Evolutionary conservation across 176 grass and related monocot genomes (phyloP).

Genomic region (Aegilops tauschii): DNA sequence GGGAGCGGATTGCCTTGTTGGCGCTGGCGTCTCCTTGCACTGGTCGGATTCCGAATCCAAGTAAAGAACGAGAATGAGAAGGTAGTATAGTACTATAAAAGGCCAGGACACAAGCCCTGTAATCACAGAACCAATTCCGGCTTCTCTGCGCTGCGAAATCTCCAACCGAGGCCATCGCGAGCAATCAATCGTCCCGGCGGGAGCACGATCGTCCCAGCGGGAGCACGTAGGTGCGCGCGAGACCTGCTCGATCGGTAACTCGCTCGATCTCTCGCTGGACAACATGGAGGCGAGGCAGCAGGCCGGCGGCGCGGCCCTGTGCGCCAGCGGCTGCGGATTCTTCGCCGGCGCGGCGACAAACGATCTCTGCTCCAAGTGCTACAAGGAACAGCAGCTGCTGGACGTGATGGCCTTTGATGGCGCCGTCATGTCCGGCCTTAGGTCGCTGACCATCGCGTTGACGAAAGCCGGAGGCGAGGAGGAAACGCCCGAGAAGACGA

Average conservation of each 20-base stretch:
- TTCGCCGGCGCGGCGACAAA: background rate
- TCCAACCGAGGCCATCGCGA: background rate
- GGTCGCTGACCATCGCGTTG: background rate
- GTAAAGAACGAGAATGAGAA: background rate
- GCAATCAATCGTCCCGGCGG: background rate
- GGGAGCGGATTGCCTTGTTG: background rate
- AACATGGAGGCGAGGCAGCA: background rate
- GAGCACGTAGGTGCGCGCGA: background rate
- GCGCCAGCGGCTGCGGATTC: conserved; percentile 20
- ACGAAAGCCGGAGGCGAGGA: background rate
- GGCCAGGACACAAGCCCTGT: background rate
- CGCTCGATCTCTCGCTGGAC: background rate
- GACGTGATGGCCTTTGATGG: background rate
- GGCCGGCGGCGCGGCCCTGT: background rate
- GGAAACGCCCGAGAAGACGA: too few species aligned
- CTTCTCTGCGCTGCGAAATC: background rate
- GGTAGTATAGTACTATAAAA: background rate
- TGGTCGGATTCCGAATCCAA: background rate
- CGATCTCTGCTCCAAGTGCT: conserved; percentile 26
- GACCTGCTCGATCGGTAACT: background rate
- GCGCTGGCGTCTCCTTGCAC: background rate
- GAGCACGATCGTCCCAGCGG: background rate
- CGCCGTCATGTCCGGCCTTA: background rate
- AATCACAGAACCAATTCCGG: background rate
- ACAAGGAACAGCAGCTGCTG: background rate